These are phyloP conservation scores for Albizia julibrissin DNA, from an alignment of 306 rosid genomes.

Conservation along the genomic window DNA sequence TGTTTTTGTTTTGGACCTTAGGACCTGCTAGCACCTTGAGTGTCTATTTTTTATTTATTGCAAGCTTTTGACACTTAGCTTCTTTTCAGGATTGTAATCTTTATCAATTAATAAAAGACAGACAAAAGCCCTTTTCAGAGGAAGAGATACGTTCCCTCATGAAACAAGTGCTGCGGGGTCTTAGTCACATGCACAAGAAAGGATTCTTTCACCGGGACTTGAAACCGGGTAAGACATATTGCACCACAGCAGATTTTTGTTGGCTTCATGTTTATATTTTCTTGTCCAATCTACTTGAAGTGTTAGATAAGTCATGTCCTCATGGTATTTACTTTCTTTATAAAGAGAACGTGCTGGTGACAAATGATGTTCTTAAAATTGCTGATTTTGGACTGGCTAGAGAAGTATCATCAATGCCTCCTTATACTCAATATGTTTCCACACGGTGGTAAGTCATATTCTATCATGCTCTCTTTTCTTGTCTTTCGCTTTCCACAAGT, in stretches of 20 bases:
- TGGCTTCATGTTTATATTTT: conserved; percentile 14
- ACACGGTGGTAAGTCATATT: conserved; percentile 82
- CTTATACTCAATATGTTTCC: conserved; percentile 92
- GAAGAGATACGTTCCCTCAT: conserved; percentile 70
- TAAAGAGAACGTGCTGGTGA: conserved; percentile 83
- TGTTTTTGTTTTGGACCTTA: neutral
- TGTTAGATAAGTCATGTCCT: conserved; percentile 18
- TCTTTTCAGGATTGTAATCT: conserved; percentile 72
- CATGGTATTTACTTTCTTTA: conserved; percentile 21
- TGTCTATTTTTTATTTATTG: neutral
- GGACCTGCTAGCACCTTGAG: conserved; percentile 2
- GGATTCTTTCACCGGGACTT: conserved; percentile 87
- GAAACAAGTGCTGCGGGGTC: conserved; percentile 73
- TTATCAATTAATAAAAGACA: conserved; percentile 76
- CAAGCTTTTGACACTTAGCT: conserved; percentile 40
- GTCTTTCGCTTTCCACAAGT: conserved; percentile 9
- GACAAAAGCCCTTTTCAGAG: conserved; percentile 66
- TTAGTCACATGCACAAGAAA: conserved; percentile 69
- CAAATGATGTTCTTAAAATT: conserved; percentile 70
- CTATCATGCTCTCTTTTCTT: conserved; percentile 15
- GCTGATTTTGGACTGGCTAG: conserved; percentile 94
- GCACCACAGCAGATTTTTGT: conserved; percentile 15
- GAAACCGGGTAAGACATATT: conserved; percentile 64
- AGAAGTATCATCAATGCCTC: conserved; percentile 83
- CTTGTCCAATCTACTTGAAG: conserved; percentile 18